Percentiles rank a stretch among this genome's conserved stretches.
Evolutionary conservation across 177 flowering plant genomes (phyloP).

Genomic region (Vitis hybrid): DNA sequence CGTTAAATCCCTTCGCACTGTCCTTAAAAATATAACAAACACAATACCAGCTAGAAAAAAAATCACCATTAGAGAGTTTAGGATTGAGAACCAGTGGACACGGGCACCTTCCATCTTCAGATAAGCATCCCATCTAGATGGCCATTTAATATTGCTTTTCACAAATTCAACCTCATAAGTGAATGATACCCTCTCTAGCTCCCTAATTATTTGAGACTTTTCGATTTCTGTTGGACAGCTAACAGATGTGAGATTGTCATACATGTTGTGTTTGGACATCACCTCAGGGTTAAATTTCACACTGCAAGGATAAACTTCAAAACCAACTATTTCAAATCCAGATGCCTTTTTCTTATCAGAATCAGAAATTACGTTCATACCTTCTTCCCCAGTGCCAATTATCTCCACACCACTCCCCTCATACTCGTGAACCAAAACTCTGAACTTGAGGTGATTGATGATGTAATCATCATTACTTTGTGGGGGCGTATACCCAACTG

Average conservation of each 20-base stretch:
- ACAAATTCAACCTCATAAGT: conserved; percentile 27
- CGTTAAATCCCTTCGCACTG: conserved; percentile 19
- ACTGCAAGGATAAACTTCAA: conserved; percentile 15
- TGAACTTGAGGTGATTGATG: conserved; percentile 12
- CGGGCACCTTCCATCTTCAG: conserved; percentile 23
- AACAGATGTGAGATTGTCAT: conserved; percentile 1
- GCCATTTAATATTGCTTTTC: conserved; percentile 20
- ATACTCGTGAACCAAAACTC: conserved; percentile 11
- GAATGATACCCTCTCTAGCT: conserved; percentile 7
- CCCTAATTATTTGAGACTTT: conserved; percentile 9
- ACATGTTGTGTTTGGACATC: background rate
- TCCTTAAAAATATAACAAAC: conserved; percentile 19
- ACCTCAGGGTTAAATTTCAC: conserved; percentile 11
- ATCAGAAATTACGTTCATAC: conserved; percentile 10
- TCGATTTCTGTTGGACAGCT: conserved; percentile 13
- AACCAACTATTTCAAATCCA: conserved; percentile 15
- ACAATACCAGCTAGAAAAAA: conserved; percentile 18
- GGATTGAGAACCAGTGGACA: conserved; percentile 24
- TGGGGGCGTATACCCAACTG: conserved; percentile 10
- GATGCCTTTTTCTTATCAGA: conserved; percentile 13
- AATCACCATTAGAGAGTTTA: conserved; percentile 16
- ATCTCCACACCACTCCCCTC: conserved; percentile 14
- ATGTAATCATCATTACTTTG: conserved; percentile 13
- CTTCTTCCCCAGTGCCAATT: conserved; percentile 14
- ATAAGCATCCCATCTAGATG: conserved; percentile 27